These are phyloP conservation scores for Caryopteris hybrid DNA, from an alignment of 305 asterid genomes.

Conservation along the genomic window DNA sequence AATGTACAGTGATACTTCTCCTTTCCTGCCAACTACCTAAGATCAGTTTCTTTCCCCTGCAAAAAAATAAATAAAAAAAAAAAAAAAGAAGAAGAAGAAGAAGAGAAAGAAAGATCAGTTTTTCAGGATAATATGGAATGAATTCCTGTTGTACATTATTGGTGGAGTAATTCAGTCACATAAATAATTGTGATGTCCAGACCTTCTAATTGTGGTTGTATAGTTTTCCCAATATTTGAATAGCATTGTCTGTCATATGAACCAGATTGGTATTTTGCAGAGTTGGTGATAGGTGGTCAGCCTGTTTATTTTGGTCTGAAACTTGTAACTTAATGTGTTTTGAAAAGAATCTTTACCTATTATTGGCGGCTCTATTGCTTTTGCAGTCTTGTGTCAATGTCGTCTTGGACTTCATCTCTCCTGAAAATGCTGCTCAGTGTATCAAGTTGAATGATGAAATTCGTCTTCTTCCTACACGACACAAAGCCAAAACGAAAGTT, in stretches of 20 bases:
- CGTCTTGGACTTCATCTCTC: slow-evolving; percentile 87
- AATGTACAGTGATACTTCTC: neutral
- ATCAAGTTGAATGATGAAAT: slow-evolving; percentile 74
- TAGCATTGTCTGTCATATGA: neutral
- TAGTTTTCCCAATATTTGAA: neutral
- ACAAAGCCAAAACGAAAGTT: slow-evolving; percentile 69
- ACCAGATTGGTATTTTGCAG: neutral
- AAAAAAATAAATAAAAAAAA: too few species aligned
- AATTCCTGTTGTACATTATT: neutral
- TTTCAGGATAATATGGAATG: neutral
- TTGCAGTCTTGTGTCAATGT: slow-evolving; percentile 79
- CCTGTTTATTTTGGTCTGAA: neutral
- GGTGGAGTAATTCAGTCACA: neutral
- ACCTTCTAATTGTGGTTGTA: neutral
- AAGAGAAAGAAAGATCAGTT: too few species aligned
- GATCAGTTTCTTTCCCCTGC: neutral
- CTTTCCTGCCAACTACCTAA: neutral
- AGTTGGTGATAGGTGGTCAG: neutral
- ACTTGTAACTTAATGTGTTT: neutral
- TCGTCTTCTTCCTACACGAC: slow-evolving; percentile 70
- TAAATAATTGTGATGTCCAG: neutral
- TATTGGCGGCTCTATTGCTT: slow-evolving; percentile 15
- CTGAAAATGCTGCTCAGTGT: slow-evolving; percentile 79
- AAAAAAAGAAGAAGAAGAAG: too few species aligned
- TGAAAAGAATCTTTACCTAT: slow-evolving; percentile 13